phyloP scores from a whole-genome alignment of 305 asterid species.

The Fraxinus ornus region DNA sequence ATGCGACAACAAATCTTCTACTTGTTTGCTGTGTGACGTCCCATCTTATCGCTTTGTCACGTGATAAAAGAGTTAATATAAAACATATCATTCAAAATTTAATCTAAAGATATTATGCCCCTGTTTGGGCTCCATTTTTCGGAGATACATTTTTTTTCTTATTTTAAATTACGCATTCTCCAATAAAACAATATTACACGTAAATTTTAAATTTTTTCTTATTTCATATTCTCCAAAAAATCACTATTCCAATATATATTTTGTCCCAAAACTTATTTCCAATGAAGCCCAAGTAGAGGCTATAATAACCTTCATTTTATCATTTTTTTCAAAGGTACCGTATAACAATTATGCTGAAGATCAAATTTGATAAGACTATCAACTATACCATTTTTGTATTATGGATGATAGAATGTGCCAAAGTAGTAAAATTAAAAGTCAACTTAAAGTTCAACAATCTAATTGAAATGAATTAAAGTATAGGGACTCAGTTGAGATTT shows the following conservation, averaged over 20 bases:
- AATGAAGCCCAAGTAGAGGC: no score
- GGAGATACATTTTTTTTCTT: no score
- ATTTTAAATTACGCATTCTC: no score
- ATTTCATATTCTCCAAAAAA: no score
- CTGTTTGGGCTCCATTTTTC: no score
- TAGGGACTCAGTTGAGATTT: neutral
- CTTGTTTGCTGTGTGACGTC: neutral
- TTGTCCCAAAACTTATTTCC: no score
- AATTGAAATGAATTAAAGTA: neutral
- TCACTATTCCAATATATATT: no score
- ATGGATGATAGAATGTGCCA: neutral
- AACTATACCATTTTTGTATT: neutral
- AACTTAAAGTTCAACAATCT: no score
- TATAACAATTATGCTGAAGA: neutral
- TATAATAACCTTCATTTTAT: neutral
- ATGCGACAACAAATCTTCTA: neutral
- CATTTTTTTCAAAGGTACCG: neutral
- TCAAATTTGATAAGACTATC: neutral
- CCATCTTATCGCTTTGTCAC: neutral
- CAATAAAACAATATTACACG: no score
- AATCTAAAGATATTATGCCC: neutral
- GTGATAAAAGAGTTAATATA: neutral
- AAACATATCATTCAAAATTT: neutral
- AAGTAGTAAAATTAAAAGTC: neutral
- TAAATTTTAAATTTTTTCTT: no score